Conservation (phyloP, 192 early-diverging fungal genomes). For the Rhizophagus clarus region DNA sequence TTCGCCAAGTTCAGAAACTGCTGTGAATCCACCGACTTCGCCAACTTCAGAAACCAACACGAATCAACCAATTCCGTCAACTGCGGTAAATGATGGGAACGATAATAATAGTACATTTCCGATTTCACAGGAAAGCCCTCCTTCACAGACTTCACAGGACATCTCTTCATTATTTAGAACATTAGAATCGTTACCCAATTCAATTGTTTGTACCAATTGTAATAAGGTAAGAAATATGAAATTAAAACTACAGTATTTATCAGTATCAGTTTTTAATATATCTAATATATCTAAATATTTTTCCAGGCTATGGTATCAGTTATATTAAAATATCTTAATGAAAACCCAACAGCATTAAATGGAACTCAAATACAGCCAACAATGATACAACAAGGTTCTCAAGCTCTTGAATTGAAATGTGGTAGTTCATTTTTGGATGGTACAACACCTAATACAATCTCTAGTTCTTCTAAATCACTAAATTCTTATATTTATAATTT, state of each 20-base stretch:
- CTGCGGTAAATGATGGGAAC: neutral
- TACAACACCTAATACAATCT: neutral
- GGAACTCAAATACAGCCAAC: neutral
- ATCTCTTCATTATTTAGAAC: neutral
- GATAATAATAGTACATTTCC: neutral
- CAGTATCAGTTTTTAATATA: neutral
- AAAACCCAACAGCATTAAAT: neutral
- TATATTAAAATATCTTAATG: neutral
- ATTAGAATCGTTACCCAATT: neutral
- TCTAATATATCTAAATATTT: neutral
- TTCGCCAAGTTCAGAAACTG: too few species aligned
- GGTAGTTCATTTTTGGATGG: neutral
- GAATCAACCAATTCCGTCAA: neutral
- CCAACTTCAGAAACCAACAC: too few species aligned
- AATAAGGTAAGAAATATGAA: neutral
- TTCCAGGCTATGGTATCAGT: neutral
- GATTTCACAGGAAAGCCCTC: neutral
- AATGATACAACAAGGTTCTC: neutral
- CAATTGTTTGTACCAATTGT: neutral
- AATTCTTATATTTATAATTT: neutral
- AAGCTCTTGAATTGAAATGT: neutral
- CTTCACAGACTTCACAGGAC: neutral
- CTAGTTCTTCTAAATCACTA: neutral
- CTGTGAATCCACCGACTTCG: too few species aligned
- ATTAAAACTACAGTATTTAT: neutral